A percentile compares a stretch with the other conserved stretches of the same genome.
Evolutionary conservation across 2,329 filamentous ascomycete genomes (phyloP).

Genomic region (Neonectria hederae): DNA sequence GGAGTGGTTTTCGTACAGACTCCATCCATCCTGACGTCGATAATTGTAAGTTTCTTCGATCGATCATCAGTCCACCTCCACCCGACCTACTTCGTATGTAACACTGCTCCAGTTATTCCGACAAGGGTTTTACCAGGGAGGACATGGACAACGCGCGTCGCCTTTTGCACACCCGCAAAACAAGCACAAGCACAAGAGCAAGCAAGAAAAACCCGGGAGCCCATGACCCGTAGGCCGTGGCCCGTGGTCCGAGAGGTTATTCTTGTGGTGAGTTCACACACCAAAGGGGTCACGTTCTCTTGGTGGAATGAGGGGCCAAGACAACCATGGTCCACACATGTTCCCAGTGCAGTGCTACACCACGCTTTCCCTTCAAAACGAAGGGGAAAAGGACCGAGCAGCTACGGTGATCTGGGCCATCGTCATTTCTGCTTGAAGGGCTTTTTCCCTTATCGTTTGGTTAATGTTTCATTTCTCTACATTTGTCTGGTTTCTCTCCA

Average conservation of each 20-base stretch:
- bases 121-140: not conserved
- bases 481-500: not conserved
- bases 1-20: not conserved
- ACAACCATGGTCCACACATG: not conserved
- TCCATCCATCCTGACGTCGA: not conserved
- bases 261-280: not conserved
- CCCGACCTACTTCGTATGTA: too few species aligned
- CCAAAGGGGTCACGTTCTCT: not conserved
- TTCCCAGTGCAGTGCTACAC: not conserved
- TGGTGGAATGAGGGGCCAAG: not conserved
- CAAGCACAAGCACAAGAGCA: not conserved
- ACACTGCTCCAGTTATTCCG: not conserved
- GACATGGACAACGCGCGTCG: not conserved
- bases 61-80: not conserved
- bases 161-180: not conserved
- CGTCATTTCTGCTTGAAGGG: not conserved
- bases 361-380: not conserved
- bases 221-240: not conserved
- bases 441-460: not conserved
- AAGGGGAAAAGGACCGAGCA: not conserved
- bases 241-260: not conserved
- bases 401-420: not conserved
- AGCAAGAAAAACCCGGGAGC: not conserved
- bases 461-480: not conserved
- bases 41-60: not conserved